These are phyloP conservation scores for Lactuca sativa DNA, from an alignment of 129 eudicot species.

Conservation along the genomic window DNA sequence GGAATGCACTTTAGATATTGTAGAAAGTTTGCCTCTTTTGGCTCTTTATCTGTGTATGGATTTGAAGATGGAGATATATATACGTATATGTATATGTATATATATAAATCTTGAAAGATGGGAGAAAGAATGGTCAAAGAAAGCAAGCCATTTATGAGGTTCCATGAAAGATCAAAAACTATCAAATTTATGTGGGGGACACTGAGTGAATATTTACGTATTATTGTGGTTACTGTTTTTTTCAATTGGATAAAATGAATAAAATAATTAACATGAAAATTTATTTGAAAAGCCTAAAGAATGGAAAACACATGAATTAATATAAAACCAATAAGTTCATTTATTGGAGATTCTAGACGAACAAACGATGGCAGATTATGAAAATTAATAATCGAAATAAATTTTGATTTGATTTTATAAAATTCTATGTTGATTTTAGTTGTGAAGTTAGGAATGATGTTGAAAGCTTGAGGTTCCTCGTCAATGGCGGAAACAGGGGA, in stretches of 20 bases:
- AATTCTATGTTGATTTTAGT: background rate
- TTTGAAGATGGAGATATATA: conserved; percentile 3
- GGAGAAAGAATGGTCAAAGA: conserved; percentile 49
- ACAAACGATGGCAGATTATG: background rate
- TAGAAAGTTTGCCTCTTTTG: conserved; percentile 20
- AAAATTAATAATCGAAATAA: background rate
- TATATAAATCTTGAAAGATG: background rate
- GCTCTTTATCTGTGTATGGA: conserved; percentile 14
- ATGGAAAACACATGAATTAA: background rate
- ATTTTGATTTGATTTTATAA: background rate
- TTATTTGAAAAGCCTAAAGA: background rate
- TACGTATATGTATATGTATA: background rate
- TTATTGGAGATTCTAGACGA: background rate
- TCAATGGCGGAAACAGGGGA: conserved; percentile 10
- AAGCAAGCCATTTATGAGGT: conserved; percentile 43
- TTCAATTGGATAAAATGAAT: background rate
- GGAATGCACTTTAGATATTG: conserved; percentile 31
- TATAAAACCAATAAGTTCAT: background rate
- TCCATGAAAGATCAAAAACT: conserved; percentile 30
- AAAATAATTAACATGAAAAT: background rate
- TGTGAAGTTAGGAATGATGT: conserved; percentile 8
- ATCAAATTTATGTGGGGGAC: conserved; percentile 14
- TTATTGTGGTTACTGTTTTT: conserved; percentile 10
- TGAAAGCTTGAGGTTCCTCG: conserved; percentile 25
- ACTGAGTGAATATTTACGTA: background rate